Conservation (phyloP, 768 basidiomycete genomes). For the Russula olivacea region DNA sequence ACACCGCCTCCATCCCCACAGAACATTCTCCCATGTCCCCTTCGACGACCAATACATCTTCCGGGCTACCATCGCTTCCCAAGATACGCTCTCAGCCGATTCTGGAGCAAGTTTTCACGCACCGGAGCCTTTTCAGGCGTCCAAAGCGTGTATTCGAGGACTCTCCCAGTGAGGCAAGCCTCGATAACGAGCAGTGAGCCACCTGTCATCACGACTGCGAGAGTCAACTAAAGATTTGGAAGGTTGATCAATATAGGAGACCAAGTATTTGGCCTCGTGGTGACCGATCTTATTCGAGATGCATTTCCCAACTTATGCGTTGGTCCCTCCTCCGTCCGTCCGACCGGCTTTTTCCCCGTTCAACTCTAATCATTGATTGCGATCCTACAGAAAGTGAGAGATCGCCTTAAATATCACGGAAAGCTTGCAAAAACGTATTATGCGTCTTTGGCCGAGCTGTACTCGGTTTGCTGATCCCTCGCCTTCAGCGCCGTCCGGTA, state of each 20-base stretch:
- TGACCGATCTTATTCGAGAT: constrained; percentile 16
- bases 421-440: constrained; percentile 11
- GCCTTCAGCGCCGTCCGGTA: constrained; percentile 14
- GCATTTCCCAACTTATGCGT: constrained; percentile 7
- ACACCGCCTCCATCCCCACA: constrained; percentile 4
- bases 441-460: neutral
- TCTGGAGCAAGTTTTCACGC: constrained; percentile 13
- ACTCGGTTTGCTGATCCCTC: neutral
- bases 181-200: constrained; percentile 15
- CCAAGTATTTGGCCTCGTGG: constrained; percentile 13
- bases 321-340: constrained; percentile 18
- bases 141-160: constrained; percentile 17
- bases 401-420: constrained; percentile 12
- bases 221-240: neutral
- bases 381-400: constrained; percentile 16
- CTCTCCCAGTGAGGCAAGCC: constrained; percentile 2
- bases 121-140: constrained; percentile 10
- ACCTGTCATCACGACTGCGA: neutral
- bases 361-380: neutral
- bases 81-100: neutral
- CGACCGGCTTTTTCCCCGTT: neutral
- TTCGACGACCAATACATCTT: neutral
- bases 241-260: constrained; percentile 18
- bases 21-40: constrained; percentile 4
- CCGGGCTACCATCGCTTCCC: constrained; percentile 11